Base-by-base conservation (phyloP, 805 yeast species). In the Candida sanyiensis region DNA sequence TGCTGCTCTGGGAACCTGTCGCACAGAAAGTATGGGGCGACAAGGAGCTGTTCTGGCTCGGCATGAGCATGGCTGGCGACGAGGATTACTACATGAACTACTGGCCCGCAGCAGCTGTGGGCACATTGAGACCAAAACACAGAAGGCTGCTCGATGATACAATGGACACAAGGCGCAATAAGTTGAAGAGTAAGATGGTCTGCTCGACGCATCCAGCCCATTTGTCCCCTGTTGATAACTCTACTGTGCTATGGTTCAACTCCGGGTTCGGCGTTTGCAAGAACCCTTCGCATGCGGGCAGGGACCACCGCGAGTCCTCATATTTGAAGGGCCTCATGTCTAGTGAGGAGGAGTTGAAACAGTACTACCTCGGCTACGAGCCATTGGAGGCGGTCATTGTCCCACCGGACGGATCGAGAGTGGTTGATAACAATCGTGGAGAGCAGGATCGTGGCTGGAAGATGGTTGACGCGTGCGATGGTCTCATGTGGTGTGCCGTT, bases 31-130 rank as follows among this genome's bases (percentile, higher is more conserved):
- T 76, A 10, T 78, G 80, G 72, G 85, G 86, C 17, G 86, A 78
- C 46, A 80, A 79, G 44, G 86, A 79, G 50, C 62, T 78, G 47
- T 74, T 77, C 46, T 79, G 86, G 86, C 52, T 79, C 15, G 80
- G 79, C 3, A 62, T 75, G 56, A 67, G 72, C 20, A 58, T 71
- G 44, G 63, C 67, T 42, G 79, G 84, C 7, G 75, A 76, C 50
- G 78, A 75, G 42, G 54, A 60, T 20, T 77, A 76, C 46, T 59
- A 56, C 25, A 72, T 79, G 54, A 79, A 77, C 49, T 40, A 57
- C 6, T 57, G 66, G 49, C 64, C 72, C 11, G 83, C 83, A 1
- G 83, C 77, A 3, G 64, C 79, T 13, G 70, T 72, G 4, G 86
- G 84, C 11, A 57, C n/a, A 63, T 56, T 57, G 49, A 67, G 50